Percentiles rank a stretch among this genome's conserved stretches.
Evolutionary conservation across 2,329 filamentous ascomycete species (phyloP).

Genomic region (Rachicladosporium sp.): DNA sequence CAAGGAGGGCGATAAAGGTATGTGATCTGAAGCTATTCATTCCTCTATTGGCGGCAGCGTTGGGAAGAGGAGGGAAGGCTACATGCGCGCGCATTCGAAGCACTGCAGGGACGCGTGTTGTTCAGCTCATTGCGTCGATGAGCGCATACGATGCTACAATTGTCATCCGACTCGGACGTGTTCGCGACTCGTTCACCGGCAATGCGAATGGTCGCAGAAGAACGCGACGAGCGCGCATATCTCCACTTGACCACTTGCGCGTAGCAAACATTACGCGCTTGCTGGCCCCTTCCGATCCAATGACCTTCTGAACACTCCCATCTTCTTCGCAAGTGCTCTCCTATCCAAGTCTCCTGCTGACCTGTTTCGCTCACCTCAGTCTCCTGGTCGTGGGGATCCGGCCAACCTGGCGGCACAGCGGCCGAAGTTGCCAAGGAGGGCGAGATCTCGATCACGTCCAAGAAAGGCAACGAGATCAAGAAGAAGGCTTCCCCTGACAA

Average conservation of each 20-base stretch:
- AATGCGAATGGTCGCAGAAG: neutral
- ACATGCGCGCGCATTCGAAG: neutral
- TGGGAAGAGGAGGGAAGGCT: no score
- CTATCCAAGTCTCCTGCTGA: constrained; percentile 5
- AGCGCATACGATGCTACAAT: constrained; percentile 7
- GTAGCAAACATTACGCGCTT: neutral
- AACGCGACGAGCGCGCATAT: constrained; percentile 1
- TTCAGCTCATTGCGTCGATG: constrained; percentile 6
- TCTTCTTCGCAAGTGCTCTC: constrained; percentile 2
- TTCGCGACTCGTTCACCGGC: constrained; percentile 1
- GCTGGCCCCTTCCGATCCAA: neutral
- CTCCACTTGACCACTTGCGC: no score
- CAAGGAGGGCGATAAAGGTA: constrained; percentile 33
- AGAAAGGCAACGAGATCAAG: constrained; percentile 51
- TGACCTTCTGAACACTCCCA: neutral
- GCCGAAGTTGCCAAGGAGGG: constrained; percentile 45
- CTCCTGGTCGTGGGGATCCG: constrained; percentile 49
- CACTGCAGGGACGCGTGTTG: constrained; percentile 7
- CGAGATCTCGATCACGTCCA: constrained; percentile 47
- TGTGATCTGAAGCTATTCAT: constrained; percentile 6
- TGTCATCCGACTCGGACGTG: constrained; percentile 3
- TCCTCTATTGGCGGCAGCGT: neutral
- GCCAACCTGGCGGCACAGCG: constrained; percentile 45
- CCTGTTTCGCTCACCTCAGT: constrained; percentile 29
- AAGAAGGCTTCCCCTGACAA: constrained; percentile 49